These are phyloP conservation scores for Groenewaldozyma tartarivorans DNA, from an alignment of 805 yeast species.

Conservation along the genomic window DNA sequence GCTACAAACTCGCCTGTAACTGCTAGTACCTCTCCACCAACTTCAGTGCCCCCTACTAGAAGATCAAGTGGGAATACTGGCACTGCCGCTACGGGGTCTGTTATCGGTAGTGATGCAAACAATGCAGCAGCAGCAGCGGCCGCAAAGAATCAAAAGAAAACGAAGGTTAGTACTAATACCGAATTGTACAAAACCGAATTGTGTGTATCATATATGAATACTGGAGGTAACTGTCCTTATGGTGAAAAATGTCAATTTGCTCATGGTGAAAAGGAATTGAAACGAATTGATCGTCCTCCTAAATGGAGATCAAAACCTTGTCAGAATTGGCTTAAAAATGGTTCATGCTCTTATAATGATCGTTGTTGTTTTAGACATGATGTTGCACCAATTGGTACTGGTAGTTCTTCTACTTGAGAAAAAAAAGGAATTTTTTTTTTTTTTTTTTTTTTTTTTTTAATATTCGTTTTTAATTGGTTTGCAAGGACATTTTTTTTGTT, in stretches of 20 bases:
- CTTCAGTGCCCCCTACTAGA: not conserved
- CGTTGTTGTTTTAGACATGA: slow-evolving; percentile 86
- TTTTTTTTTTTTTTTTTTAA: slow-evolving; percentile 1
- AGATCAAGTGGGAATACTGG: not conserved
- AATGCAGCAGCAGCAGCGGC: slow-evolving; percentile 17
- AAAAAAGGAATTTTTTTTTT: slow-evolving; percentile 1
- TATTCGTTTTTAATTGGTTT: not conserved
- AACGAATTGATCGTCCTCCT: slow-evolving; percentile 58
- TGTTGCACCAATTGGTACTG: not conserved
- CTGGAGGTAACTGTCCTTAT: slow-evolving; percentile 71
- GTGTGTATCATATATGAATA: slow-evolving; percentile 66
- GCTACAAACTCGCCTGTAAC: slow-evolving; percentile 2
- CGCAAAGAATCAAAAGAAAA: slow-evolving; percentile 19
- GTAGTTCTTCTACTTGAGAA: not conserved
- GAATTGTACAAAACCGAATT: slow-evolving; percentile 84
- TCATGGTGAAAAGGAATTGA: slow-evolving; percentile 74
- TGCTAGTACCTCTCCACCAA: slow-evolving; percentile 1
- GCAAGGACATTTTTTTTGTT: slow-evolving; percentile 1
- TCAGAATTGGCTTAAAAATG: slow-evolving; percentile 75
- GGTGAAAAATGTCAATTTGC: slow-evolving; percentile 93
- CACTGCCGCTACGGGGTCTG: too few relatives aligned
- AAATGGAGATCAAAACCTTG: slow-evolving; percentile 91
- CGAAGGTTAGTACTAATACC: slow-evolving; percentile 36
- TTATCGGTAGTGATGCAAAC: not conserved
- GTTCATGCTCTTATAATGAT: slow-evolving; percentile 79